phyloP scores from a whole-genome alignment of 345 rosid species.

The Brassica rapa region DNA sequence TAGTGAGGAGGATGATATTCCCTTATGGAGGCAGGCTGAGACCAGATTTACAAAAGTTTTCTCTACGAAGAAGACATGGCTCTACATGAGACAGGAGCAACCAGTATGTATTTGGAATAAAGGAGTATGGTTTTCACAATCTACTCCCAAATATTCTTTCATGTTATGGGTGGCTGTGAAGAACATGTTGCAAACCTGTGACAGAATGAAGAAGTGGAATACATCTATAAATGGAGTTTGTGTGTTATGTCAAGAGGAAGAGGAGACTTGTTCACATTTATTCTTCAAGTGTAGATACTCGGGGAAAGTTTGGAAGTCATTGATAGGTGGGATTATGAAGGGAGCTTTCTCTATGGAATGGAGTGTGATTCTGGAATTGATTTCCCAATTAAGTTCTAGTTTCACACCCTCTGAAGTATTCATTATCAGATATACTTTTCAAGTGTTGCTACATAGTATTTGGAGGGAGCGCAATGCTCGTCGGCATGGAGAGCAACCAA shows the following conservation, averaged over 20 bases:
- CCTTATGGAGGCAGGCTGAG: not conserved
- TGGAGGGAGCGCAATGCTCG: not conserved
- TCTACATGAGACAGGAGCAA: not conserved
- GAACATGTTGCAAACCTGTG: too few relatives aligned
- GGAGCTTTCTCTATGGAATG: not conserved
- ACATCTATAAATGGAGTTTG: not conserved
- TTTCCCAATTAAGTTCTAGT: not conserved
- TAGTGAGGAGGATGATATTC: not conserved
- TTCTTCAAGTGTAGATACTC: not conserved
- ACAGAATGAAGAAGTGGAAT: not conserved
- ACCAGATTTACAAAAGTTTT: not conserved
- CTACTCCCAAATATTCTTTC: too few relatives aligned
- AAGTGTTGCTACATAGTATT: not conserved
- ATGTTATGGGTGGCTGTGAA: too few relatives aligned
- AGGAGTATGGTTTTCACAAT: not conserved
- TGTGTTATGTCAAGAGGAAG: not conserved
- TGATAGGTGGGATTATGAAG: not conserved
- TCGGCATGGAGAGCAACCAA: too few relatives aligned
- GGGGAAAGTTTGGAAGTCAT: not conserved
- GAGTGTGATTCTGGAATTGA: not conserved
- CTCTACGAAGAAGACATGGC: not conserved
- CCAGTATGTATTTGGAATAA: not conserved
- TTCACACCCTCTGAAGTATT: not conserved
- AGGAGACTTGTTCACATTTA: not conserved
- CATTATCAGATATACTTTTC: not conserved